Evolutionary conservation across 768 basidiomycete species (phyloP).

Genomic region (Boletus patriciae): DNA sequence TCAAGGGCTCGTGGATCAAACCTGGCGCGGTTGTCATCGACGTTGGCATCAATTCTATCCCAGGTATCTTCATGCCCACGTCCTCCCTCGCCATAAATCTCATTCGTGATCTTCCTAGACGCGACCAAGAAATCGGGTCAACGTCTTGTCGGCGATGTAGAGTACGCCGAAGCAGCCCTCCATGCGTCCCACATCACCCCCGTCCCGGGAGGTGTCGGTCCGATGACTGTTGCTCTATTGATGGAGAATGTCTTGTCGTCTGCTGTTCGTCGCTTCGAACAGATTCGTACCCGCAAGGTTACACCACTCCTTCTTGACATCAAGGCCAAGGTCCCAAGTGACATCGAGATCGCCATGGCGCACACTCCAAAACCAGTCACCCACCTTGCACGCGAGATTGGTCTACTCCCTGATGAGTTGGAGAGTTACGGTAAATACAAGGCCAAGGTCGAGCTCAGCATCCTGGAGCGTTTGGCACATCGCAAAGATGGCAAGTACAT

Average conservation of each 20-base stretch:
- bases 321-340: conserved; percentile 86
- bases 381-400: conserved; percentile 85
- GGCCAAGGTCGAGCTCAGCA: conserved; percentile 91
- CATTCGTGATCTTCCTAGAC: conserved; percentile 46
- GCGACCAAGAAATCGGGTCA: conserved; percentile 91
- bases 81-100: background rate
- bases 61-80: conserved; percentile 49
- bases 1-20: conserved; percentile 95
- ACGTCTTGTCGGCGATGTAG: conserved; percentile 94
- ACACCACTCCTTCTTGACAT: conserved; percentile 79
- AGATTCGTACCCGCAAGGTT: conserved; percentile 62
- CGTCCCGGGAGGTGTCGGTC: conserved; percentile 97
- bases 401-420: conserved; percentile 79
- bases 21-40: conserved; percentile 95
- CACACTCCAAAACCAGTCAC: conserved; percentile 90
- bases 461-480: conserved; percentile 80
- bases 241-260: conserved; percentile 92
- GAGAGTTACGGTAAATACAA: conserved; percentile 96
- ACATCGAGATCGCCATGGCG: conserved; percentile 94
- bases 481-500: conserved; percentile 95
- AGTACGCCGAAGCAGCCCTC: conserved; percentile 71
- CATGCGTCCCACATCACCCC: conserved; percentile 93
- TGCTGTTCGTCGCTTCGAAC: conserved; percentile 79
- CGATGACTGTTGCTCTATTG: conserved; percentile 99
- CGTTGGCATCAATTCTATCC: conserved; percentile 95